Evolutionary conservation across 805 yeast genomes (phyloP).

Genomic region (Ogataea zsoltii): DNA sequence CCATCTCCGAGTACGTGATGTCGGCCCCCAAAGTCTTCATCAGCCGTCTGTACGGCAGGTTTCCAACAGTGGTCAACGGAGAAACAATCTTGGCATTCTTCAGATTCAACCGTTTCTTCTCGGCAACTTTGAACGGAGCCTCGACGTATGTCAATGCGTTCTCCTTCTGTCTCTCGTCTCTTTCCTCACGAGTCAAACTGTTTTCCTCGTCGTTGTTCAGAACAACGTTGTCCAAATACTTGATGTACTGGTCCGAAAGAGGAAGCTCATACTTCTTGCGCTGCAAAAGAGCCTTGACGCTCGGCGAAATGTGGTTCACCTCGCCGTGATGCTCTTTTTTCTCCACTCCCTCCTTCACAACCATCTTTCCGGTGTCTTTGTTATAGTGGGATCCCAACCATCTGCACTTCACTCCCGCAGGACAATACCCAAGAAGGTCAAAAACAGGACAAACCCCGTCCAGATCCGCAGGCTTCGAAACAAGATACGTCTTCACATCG

Average conservation of each 20-base stretch:
- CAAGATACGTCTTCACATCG: constrained; percentile 64
- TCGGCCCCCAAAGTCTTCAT: constrained; percentile 93
- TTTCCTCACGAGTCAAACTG: constrained; percentile 35
- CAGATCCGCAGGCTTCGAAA: constrained; percentile 67
- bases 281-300: constrained; percentile 49
- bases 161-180: constrained; percentile 32
- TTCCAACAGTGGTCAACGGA: constrained; percentile 97
- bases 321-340: constrained; percentile 43
- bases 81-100: constrained; percentile 81
- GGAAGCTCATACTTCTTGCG: constrained; percentile 63
- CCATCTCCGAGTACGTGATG: constrained; percentile 95
- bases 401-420: constrained; percentile 89
- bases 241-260: constrained; percentile 56
- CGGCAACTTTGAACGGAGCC: constrained; percentile 73
- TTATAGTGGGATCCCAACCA: constrained; percentile 77
- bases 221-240: constrained; percentile 64
- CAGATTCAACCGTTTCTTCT: constrained; percentile 74
- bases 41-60: constrained; percentile 89
- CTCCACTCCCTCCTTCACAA: constrained; percentile 43
- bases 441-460: constrained; percentile 84
- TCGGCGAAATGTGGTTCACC: constrained; percentile 58
- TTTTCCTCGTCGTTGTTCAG: constrained; percentile 39
- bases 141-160: constrained; percentile 62
- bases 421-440: constrained; percentile 82
- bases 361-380: constrained; percentile 44